These are phyloP conservation scores for Chiua virens DNA, from an alignment of 768 basidiomycete genomes.

Conservation along the genomic window DNA sequence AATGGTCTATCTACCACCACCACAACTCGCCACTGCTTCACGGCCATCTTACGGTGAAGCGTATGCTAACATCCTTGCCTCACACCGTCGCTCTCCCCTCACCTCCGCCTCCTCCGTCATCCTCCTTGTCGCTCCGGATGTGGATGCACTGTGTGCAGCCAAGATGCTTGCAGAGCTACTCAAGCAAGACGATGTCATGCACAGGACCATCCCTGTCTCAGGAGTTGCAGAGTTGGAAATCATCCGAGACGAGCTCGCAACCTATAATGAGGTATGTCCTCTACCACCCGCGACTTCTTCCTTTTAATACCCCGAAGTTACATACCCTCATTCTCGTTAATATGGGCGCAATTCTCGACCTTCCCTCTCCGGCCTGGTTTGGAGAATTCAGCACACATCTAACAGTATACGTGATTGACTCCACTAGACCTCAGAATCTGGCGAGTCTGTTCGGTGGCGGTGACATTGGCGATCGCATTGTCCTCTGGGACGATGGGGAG, in stretches of 20 bases:
- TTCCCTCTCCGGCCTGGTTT: constrained; percentile 74
- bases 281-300: background rate
- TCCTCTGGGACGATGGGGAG: constrained; percentile 93
- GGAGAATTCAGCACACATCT: constrained; percentile 64
- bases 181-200: constrained; percentile 91
- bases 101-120: constrained; percentile 82
- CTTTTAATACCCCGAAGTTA: constrained; percentile 45
- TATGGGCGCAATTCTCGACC: constrained; percentile 86
- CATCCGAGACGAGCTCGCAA: constrained; percentile 62
- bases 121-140: constrained; percentile 85
- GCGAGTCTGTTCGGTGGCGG: constrained; percentile 78
- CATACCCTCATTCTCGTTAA: constrained; percentile 91
- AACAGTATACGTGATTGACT: constrained; percentile 92
- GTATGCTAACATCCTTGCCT: constrained; percentile 68
- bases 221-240: constrained; percentile 76
- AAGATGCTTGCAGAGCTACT: constrained; percentile 88
- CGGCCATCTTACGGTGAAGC: constrained; percentile 69
- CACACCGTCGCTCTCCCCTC: constrained; percentile 69
- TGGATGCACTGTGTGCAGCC: constrained; percentile 90
- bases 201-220: constrained; percentile 86
- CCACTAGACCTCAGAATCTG: constrained; percentile 86
- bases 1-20: constrained; percentile 74
- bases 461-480: constrained; percentile 65
- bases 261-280: constrained; percentile 63
- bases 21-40: constrained; percentile 59